Evolutionary conservation across 129 eudicot species (phyloP).

Genomic region (Logfia minima): DNA sequence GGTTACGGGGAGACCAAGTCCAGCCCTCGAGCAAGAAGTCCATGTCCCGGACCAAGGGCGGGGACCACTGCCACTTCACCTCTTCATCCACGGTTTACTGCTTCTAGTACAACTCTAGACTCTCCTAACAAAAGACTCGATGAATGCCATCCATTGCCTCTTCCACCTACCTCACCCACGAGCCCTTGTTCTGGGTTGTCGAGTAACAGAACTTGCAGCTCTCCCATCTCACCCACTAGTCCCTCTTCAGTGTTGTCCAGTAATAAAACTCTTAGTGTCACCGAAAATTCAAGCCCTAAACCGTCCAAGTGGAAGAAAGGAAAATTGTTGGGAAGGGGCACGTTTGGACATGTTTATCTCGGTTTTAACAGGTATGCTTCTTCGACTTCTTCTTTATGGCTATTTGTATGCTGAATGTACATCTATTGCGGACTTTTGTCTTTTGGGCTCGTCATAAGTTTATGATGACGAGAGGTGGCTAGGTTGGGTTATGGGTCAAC

Average conservation of each 20-base stretch:
- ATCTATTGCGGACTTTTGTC: neutral
- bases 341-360: slow-evolving; percentile 93
- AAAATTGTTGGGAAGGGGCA: slow-evolving; percentile 87
- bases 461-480: slow-evolving; percentile 16
- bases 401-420: neutral
- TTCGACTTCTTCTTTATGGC: neutral
- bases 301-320: slow-evolving; percentile 89
- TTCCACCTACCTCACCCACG: slow-evolving; percentile 51
- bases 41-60: slow-evolving; percentile 61
- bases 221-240: slow-evolving; percentile 75
- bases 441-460: slow-evolving; percentile 5
- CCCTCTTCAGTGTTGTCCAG: slow-evolving; percentile 53
- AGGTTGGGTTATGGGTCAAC: neutral
- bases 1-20: slow-evolving; percentile 42
- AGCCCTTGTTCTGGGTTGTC: slow-evolving; percentile 40
- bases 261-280: slow-evolving; percentile 45
- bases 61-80: slow-evolving; percentile 64
- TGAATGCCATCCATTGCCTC: slow-evolving; percentile 76
- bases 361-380: slow-evolving; percentile 75
- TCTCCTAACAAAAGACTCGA: slow-evolving; percentile 59
- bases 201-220: slow-evolving; percentile 35
- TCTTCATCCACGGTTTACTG: slow-evolving; percentile 57
- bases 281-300: slow-evolving; percentile 38
- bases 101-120: slow-evolving; percentile 49
- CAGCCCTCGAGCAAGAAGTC: slow-evolving; percentile 63